Percentiles rank a stretch among this genome's conserved stretches.
phyloP scores from a whole-genome alignment of 768 basidiomycete genomes.

The Tulasnella calospora region DNA sequence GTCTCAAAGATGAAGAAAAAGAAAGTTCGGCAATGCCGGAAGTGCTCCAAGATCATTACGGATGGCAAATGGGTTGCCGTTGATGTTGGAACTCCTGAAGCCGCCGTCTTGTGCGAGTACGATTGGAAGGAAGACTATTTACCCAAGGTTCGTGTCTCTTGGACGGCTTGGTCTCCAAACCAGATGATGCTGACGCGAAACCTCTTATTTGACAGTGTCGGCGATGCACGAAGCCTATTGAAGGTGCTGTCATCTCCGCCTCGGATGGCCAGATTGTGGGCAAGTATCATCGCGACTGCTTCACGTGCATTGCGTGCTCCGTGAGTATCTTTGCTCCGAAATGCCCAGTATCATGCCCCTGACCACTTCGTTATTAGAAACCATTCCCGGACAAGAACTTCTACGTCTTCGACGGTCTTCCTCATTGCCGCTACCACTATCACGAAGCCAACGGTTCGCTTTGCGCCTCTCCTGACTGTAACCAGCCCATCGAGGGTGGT shows the following conservation, averaged over 20 bases:
- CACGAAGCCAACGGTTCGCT: conserved; percentile 88
- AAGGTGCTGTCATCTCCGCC: conserved; percentile 85
- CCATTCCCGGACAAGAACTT: conserved; percentile 87
- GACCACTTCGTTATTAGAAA: neutral
- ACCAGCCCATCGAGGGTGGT: conserved; percentile 87
- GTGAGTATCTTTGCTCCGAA: conserved; percentile 40
- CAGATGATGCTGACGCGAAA: conserved; percentile 22
- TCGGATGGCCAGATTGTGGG: conserved; percentile 92
- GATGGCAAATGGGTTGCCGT: conserved; percentile 71
- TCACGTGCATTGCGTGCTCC: conserved; percentile 79
- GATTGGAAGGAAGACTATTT: conserved; percentile 98
- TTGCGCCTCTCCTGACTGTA: conserved; percentile 71
- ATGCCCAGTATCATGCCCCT: neutral
- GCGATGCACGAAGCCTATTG: conserved; percentile 78
- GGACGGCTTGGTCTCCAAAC: conserved; percentile 4
- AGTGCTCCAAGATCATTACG: conserved; percentile 64
- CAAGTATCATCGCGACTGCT: conserved; percentile 90
- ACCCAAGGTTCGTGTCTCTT: conserved; percentile 60
- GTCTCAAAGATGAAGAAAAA: conserved; percentile 21
- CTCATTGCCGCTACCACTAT: conserved; percentile 88
- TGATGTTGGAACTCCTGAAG: conserved; percentile 23
- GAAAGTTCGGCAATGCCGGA: conserved; percentile 47
- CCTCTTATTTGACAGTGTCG: conserved; percentile 56
- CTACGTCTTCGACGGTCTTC: conserved; percentile 86
- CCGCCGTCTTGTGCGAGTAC: conserved; percentile 69